Base-by-base conservation (phyloP, 2,329 filamentous ascomycete genomes). In the Neonectria hederae region DNA sequence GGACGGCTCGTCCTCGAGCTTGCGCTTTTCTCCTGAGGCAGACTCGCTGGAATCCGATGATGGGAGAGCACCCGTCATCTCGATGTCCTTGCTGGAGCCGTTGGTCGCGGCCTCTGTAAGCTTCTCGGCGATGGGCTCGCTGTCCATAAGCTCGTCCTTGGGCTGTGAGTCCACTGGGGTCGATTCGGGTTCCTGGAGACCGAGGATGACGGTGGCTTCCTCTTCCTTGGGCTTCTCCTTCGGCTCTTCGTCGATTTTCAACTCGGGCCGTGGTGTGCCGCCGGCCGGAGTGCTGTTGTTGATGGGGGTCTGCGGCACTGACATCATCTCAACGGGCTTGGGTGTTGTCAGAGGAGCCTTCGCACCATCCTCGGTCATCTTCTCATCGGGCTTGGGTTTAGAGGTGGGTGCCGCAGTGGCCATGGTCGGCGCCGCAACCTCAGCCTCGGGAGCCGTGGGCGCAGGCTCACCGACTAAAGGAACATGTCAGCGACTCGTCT, bases 231-330 rank as follows among this genome's bases (percentile, higher is more conserved):
- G 62, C 11, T 71, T 59, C 22, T 76, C 74, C 46, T 74, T 69
- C 38, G 71, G 59, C 45, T 79, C 78, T 32, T 74, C 72, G 5
- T 72, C 59, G 54, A 79, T 73, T 28, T 74, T 76, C 38, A 80
- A 69, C 65, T 77, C 79, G 2, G 76, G 79, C 43, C 76, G 68
- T 7, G 77, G 78, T 3, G 75, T 77, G 32, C 75, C 79, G 22
- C 75, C 77, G 14, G 73, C 77, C 2, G 79, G 77, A 28, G 79
- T 79, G 49, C 65, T 63, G 19, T 69, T 69, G 45, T 79, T 75
- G 54, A 79, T 56, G 22, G 80, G 79, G 9, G 78, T 81, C 67
- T 80, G 68, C 19, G 77, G 76, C 8, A 76, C 75, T 17, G 77
- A 77, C 22, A 69, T 72, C 49, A 80, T 68, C 69, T 80, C 77